Percentiles rank a stretch among this genome's conserved stretches.
Evolutionary conservation across 805 yeast species (phyloP).

Genomic region (Komagataella pseudopastoris): DNA sequence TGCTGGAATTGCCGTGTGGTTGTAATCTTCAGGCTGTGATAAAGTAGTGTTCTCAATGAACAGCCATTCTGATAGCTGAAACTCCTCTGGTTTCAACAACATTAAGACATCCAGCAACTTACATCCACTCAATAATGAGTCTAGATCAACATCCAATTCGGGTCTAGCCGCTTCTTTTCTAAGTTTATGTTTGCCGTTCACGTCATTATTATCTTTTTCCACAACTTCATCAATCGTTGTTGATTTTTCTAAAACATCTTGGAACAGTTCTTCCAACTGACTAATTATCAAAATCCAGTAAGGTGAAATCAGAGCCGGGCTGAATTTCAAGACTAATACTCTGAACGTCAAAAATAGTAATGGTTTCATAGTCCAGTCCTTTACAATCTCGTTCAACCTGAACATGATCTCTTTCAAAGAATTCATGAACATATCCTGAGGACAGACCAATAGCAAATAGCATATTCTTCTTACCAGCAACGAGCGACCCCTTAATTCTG

Average conservation of each 20-base stretch:
- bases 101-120: conserved; percentile 70
- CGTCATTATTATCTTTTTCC: background rate
- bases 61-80: conserved; percentile 73
- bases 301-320: conserved; percentile 49
- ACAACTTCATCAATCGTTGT: background rate
- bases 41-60: conserved; percentile 51
- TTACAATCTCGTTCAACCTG: conserved; percentile 16
- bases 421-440: conserved; percentile 40
- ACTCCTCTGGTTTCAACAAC: conserved; percentile 58
- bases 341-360: conserved; percentile 49
- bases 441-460: conserved; percentile 48
- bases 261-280: conserved; percentile 40
- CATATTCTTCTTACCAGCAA: conserved; percentile 46
- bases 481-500: conserved; percentile 14
- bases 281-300: conserved; percentile 60
- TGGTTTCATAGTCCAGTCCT: conserved; percentile 19
- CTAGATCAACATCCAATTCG: conserved; percentile 23
- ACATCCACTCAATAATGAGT: conserved; percentile 42
- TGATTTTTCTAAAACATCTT: conserved; percentile 14
- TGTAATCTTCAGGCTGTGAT: conserved; percentile 8
- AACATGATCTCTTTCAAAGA: conserved; percentile 30
- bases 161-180: background rate
- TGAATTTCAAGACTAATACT: conserved; percentile 47
- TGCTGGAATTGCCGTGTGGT: conserved; percentile 18
- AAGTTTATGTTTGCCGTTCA: background rate